These are phyloP conservation scores for Termitomyces sp. DNA, from an alignment of 768 basidiomycete species.

Conservation along the genomic window DNA sequence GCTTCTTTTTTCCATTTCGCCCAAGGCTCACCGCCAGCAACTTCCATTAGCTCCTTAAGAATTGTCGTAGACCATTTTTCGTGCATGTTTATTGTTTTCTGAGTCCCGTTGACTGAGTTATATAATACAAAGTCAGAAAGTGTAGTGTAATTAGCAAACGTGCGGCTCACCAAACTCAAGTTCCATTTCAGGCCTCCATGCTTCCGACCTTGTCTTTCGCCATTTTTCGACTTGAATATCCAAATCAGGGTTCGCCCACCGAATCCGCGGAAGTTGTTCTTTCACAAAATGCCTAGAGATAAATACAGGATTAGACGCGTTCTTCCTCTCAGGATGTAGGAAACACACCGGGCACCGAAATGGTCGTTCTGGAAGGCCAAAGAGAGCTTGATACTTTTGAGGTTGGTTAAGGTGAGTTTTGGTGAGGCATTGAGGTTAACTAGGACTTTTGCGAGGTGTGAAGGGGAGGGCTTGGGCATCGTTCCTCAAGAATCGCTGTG, in stretches of 20 bases:
- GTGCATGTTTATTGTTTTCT: conserved; percentile 49
- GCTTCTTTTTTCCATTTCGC: conserved; percentile 48
- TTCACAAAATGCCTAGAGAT: conserved; percentile 68
- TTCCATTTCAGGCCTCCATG: conserved; percentile 58
- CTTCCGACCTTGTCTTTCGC: conserved; percentile 49
- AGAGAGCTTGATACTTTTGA: conserved; percentile 53
- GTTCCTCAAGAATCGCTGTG: background rate
- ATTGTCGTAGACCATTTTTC: conserved; percentile 70
- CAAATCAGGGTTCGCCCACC: conserved; percentile 68
- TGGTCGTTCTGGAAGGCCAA: conserved; percentile 65
- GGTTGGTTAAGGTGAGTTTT: conserved; percentile 41
- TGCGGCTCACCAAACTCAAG: conserved; percentile 59
- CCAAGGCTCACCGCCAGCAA: conserved; percentile 61
- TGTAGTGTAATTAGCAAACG: background rate
- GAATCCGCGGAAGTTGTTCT: conserved; percentile 75
- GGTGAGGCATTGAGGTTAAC: conserved; percentile 48
- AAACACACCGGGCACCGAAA: conserved; percentile 66
- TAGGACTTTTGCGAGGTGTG: conserved; percentile 53
- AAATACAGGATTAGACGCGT: background rate
- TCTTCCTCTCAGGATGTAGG: background rate
- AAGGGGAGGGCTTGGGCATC: conserved; percentile 27
- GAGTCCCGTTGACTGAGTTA: conserved; percentile 45
- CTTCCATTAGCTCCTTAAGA: conserved; percentile 65
- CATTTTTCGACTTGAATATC: conserved; percentile 56
- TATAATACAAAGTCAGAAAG: background rate